These are phyloP conservation scores for Symbiodinium pilosum DNA, from an alignment of 73 alveolate species.

Conservation along the genomic window DNA sequence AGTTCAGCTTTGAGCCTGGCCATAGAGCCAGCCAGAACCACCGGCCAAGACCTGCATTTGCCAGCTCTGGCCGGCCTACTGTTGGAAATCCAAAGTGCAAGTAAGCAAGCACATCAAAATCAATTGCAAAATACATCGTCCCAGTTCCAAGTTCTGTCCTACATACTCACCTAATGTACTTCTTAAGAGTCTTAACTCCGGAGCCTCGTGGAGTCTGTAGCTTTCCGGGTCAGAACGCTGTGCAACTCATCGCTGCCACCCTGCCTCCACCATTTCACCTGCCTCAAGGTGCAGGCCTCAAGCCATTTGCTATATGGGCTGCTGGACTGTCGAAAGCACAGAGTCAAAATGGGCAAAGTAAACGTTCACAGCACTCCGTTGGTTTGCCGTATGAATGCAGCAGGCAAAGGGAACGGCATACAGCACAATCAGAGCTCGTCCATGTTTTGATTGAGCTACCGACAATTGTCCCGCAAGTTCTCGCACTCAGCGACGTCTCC, in stretches of 20 bases:
- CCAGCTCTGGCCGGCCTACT: background rate
- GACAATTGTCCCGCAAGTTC: conserved; percentile 58
- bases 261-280: conserved; percentile 80
- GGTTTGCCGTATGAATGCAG: no score
- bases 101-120: background rate
- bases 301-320: no score
- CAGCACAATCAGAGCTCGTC: no score
- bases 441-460: no score
- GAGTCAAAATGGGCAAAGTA: no score
- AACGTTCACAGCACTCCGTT: no score
- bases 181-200: no score
- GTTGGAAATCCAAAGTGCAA: no score
- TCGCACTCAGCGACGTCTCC: conserved; percentile 62
- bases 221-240: background rate
- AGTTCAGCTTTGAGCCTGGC: no score
- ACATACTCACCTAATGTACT: background rate
- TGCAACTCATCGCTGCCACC: background rate
- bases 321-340: no score
- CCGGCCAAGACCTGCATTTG: conserved; percentile 72
- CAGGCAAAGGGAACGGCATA: no score
- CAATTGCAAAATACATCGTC: background rate
- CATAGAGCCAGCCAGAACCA: conserved; percentile 92
- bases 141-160: background rate
- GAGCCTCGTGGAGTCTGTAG: no score
- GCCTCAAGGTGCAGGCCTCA: conserved; percentile 78